These are phyloP conservation scores for Colletotrichum coccodes DNA, from an alignment of 2,329 filamentous ascomycete species.

Conservation along the genomic window DNA sequence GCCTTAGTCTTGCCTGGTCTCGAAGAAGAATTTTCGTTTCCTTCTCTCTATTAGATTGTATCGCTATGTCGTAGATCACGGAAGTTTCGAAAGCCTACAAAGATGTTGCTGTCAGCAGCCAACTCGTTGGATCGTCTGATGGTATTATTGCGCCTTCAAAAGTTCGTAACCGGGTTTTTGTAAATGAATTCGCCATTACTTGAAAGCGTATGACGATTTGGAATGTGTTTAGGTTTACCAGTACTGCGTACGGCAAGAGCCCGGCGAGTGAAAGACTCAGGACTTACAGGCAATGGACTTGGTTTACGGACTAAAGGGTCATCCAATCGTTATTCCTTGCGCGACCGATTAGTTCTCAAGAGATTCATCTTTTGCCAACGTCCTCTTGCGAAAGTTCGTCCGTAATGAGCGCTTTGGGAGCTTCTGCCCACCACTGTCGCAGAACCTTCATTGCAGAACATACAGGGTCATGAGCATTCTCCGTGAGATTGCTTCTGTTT, in stretches of 20 bases:
- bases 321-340: not conserved
- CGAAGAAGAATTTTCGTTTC: not conserved
- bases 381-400: not conserved
- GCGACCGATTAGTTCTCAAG: not conserved
- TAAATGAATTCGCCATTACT: not conserved
- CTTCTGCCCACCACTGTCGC: too few relatives aligned
- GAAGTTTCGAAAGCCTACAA: not conserved
- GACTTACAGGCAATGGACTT: slow-evolving; percentile 10
- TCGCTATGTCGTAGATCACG: not conserved
- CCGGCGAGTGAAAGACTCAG: not conserved
- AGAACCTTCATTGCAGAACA: too few relatives aligned
- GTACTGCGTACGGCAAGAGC: slow-evolving; percentile 2
- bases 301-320: not conserved
- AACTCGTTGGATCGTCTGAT: not conserved
- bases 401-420: not conserved
- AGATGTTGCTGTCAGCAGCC: not conserved
- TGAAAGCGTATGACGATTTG: not conserved
- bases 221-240: not conserved
- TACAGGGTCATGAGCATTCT: too few relatives aligned
- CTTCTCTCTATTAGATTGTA: not conserved
- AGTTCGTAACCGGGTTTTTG: not conserved
- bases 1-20: not conserved
- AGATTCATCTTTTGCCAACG: not conserved
- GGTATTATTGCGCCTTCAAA: not conserved
- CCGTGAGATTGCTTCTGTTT: too few relatives aligned